A percentile compares a stretch with the other conserved stretches of the same genome.
Evolutionary conservation across 1,284 basidiomycete species (phyloP).

Genomic region (Anthracocystis walkeri): DNA sequence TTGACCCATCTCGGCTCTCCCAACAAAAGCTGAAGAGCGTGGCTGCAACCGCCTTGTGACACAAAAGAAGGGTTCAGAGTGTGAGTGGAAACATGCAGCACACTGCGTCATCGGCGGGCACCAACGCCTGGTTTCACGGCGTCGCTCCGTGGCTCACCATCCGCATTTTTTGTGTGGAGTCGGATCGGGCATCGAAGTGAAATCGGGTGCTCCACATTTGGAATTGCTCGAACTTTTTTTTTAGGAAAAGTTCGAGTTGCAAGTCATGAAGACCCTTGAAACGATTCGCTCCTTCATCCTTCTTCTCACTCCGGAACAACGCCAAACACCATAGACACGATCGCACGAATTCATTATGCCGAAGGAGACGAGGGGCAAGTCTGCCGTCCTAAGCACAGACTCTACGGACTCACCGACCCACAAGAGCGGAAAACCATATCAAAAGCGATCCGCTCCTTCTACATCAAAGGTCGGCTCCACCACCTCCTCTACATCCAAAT

Average conservation of each 20-base stretch:
- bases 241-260: neutral
- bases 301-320: slow-evolving; percentile 9
- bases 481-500: slow-evolving; percentile 15
- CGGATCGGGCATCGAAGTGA: neutral
- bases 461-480: slow-evolving; percentile 3
- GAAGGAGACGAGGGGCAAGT: slow-evolving; percentile 31
- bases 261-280: neutral
- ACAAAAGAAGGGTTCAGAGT: slow-evolving; percentile 1
- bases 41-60: neutral
- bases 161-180: neutral
- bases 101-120: slow-evolving; percentile 28
- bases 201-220: slow-evolving; percentile 6
- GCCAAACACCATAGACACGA: neutral
- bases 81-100: slow-evolving; percentile 3
- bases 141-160: neutral
- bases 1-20: neutral
- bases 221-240: neutral
- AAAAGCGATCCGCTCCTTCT: slow-evolving; percentile 21
- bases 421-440: slow-evolving; percentile 12
- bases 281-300: neutral
- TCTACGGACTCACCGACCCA: slow-evolving; percentile 5
- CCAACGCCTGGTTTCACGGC: slow-evolving; percentile 1
- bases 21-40: slow-evolving; percentile 19
- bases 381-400: slow-evolving; percentile 12
- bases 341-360: slow-evolving; percentile 16